Percentiles rank a stretch among this genome's conserved stretches.
These are phyloP conservation scores for Linderina pennispora DNA, from an alignment of 192 early-diverging fungal genomes.

Conservation along the genomic window DNA sequence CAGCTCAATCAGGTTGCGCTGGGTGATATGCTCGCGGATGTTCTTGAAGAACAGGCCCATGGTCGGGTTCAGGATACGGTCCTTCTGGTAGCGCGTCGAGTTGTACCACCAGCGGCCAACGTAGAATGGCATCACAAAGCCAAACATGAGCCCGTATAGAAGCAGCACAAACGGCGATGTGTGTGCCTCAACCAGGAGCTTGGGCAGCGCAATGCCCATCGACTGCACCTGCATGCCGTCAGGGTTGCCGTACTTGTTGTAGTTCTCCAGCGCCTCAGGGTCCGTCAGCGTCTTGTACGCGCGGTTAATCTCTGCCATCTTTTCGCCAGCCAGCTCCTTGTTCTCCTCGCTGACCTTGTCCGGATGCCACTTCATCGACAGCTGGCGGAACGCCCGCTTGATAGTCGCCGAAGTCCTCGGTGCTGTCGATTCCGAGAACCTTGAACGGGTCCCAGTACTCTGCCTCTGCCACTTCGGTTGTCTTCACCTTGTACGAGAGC, in stretches of 20 bases:
- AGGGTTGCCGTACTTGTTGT: conserved; percentile 94
- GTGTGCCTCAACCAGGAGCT: conserved; percentile 79
- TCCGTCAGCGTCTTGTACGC: conserved; percentile 96
- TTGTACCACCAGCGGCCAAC: conserved; percentile 96
- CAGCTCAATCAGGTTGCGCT: conserved; percentile 67
- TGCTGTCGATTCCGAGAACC: conserved; percentile 72
- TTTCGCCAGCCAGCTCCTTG: conserved; percentile 63
- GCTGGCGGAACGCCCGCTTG: conserved; percentile 63
- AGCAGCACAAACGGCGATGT: conserved; percentile 79
- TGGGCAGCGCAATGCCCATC: conserved; percentile 92
- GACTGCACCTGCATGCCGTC: conserved; percentile 91
- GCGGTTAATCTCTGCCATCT: conserved; percentile 83
- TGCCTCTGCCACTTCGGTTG: conserved; percentile 56
- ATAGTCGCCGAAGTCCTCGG: conserved; percentile 51
- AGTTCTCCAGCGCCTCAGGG: conserved; percentile 81
- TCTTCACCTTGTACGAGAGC: conserved; percentile 47
- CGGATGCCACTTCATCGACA: conserved; percentile 70
- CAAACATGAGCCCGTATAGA: conserved; percentile 85
- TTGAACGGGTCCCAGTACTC: conserved; percentile 91
- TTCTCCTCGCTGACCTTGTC: conserved; percentile 67
- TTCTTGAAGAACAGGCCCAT: conserved; percentile 92
- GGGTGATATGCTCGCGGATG: conserved; percentile 66
- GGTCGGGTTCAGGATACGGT: conserved; percentile 79
- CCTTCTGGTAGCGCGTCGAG: conserved; percentile 82
- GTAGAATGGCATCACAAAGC: conserved; percentile 77